phyloP scores from a whole-genome alignment of 495 filamentous ascomycete genomes.

The Cudoniella acicularis region DNA sequence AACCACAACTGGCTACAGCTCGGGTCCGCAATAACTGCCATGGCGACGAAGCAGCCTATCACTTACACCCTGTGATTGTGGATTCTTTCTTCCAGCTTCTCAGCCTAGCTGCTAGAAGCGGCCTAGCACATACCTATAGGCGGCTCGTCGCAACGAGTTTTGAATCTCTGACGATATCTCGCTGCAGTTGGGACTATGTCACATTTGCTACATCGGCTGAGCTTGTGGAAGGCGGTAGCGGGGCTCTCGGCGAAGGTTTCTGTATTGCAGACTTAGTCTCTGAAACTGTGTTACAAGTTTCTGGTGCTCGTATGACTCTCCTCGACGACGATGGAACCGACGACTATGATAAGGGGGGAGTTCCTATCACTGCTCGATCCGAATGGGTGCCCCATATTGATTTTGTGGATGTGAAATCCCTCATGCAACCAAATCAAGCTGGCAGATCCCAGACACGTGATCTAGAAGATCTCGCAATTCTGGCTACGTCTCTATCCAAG shows the following conservation, averaged over 20 bases:
- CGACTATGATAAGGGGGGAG: neutral
- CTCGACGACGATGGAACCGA: neutral
- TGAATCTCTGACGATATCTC: neutral
- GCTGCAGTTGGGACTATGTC: too few relatives aligned
- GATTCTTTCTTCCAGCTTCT: slow-evolving; percentile 1
- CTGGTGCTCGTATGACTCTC: neutral
- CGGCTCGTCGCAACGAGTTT: neutral
- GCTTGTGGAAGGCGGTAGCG: neutral
- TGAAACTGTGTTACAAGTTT: neutral
- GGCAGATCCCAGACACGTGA: neutral
- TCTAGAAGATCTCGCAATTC: slow-evolving; percentile 23
- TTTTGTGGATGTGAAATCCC: slow-evolving; percentile 20
- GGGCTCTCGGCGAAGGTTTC: neutral
- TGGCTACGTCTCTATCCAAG: slow-evolving; percentile 14
- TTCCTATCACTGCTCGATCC: slow-evolving; percentile 20
- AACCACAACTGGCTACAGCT: too few relatives aligned
- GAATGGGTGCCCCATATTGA: slow-evolving; percentile 30
- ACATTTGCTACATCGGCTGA: too few relatives aligned
- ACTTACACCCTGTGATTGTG: neutral
- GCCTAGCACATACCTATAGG: neutral
- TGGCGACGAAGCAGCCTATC: neutral
- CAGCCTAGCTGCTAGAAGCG: neutral
- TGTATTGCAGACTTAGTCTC: too few relatives aligned
- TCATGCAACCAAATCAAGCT: slow-evolving; percentile 20
- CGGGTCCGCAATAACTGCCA: too few relatives aligned